These are phyloP conservation scores for Trypanosoma avium DNA, from an alignment of 208 protist species.

Conservation along the genomic window DNA sequence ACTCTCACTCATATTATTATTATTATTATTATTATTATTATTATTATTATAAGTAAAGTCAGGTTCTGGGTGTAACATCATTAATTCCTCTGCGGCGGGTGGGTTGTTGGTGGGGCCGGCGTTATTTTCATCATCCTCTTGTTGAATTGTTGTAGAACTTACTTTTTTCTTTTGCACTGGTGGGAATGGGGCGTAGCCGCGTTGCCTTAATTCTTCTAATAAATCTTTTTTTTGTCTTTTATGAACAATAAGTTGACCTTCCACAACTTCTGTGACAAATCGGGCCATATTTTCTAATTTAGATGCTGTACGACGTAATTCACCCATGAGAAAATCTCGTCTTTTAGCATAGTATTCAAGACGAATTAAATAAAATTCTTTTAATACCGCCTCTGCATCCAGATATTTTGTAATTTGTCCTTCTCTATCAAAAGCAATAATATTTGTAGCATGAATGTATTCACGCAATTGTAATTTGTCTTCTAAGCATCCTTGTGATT, in stretches of 20 bases:
- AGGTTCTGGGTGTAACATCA: background rate
- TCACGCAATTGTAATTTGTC: conserved; percentile 93
- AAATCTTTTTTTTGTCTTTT: conserved; percentile 93
- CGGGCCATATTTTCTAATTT: conserved; percentile 98
- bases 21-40: no score
- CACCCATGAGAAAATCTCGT: conserved; percentile 92
- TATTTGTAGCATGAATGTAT: conserved; percentile 95
- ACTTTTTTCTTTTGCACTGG: conserved; percentile 84
- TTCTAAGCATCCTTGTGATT: conserved; percentile 74
- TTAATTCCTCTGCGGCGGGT: background rate
- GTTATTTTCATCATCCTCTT: conserved; percentile 40
- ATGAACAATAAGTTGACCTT: conserved; percentile 92
- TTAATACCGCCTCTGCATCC: conserved; percentile 93
- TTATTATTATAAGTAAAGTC: no score
- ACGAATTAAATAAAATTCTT: conserved; percentile 97
- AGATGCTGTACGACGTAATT: conserved; percentile 77
- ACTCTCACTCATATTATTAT: conserved; percentile 31
- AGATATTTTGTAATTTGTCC: conserved; percentile 95
- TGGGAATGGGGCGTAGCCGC: conserved; percentile 90
- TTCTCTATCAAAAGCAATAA: conserved; percentile 97
- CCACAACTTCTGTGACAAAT: conserved; percentile 97
- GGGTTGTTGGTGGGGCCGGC: background rate
- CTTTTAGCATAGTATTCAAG: conserved; percentile 97
- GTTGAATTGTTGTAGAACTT: conserved; percentile 73
- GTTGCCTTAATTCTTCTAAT: conserved; percentile 88